Percentiles rank a stretch among this genome's conserved stretches.
Evolutionary conservation across 176 grass and related monocot species (phyloP).

Genomic region (Zea mays): Zm-B73-REFERENCE-NAM-5.0 NC_050098.1:195842501-195843000

Average conservation of each 20-base stretch:
- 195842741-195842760: constrained; percentile 21
- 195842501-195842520: constrained; percentile 40
- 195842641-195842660: constrained; percentile 6
- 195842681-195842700: constrained; percentile 10
- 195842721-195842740: constrained; percentile 15
- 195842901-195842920: neutral
- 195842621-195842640: constrained; percentile 32
- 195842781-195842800: neutral
- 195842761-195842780: neutral
- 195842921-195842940: neutral
- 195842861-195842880: no score
- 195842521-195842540: neutral
- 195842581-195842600: constrained; percentile 6
- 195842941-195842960: neutral
- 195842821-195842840: no score
- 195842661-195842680: constrained; percentile 27
- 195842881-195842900: no score
- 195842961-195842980: neutral
- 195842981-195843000: neutral
- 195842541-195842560: constrained; percentile 38
- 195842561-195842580: constrained; percentile 36
- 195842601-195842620: neutral
- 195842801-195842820: constrained; percentile 12
- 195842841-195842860: no score
- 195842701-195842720: neutral